Evolutionary conservation across 192 early-diverging fungal species (phyloP).

Genomic region (Endogone sp.): DNA sequence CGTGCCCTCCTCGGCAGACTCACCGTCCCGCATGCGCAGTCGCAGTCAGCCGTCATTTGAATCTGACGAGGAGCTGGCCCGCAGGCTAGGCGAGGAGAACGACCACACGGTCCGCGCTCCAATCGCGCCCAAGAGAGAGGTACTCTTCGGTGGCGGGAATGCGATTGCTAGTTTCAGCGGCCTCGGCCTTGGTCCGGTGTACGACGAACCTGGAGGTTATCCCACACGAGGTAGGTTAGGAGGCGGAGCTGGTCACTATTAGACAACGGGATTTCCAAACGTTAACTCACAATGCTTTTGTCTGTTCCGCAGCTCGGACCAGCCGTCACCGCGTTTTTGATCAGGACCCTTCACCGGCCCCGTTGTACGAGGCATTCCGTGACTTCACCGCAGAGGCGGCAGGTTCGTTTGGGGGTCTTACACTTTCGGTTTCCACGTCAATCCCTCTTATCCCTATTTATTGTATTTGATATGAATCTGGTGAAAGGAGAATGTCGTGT

Average conservation of each 20-base stretch:
- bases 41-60: conserved; percentile 10
- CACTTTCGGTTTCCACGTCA: too few relatives aligned
- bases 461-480: too few relatives aligned
- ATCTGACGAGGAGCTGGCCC: conserved; percentile 45
- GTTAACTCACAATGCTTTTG: too few relatives aligned
- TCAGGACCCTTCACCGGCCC: conserved; percentile 45
- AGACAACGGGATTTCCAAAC: too few relatives aligned
- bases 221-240: too few relatives aligned
- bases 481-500: too few relatives aligned
- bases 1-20: conserved; percentile 13
- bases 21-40: conserved; percentile 14
- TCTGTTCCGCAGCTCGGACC: conserved; percentile 1
- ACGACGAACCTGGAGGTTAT: not conserved
- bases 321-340: conserved; percentile 23
- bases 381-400: conserved; percentile 64
- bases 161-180: not conserved
- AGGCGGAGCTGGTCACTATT: too few relatives aligned
- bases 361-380: conserved; percentile 55
- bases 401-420: conserved; percentile 37
- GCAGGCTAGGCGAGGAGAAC: conserved; percentile 43
- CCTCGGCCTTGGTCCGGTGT: not conserved
- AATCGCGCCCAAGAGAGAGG: conserved; percentile 77
- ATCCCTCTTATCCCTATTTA: too few relatives aligned
- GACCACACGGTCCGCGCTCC: conserved; percentile 65
- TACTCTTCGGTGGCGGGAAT: conserved; percentile 63